Evolutionary conservation across 257 asterid genomes (phyloP), one percentile per base, ranked within the genome.

Genomic region (Nicotiana paniculata): DNA sequence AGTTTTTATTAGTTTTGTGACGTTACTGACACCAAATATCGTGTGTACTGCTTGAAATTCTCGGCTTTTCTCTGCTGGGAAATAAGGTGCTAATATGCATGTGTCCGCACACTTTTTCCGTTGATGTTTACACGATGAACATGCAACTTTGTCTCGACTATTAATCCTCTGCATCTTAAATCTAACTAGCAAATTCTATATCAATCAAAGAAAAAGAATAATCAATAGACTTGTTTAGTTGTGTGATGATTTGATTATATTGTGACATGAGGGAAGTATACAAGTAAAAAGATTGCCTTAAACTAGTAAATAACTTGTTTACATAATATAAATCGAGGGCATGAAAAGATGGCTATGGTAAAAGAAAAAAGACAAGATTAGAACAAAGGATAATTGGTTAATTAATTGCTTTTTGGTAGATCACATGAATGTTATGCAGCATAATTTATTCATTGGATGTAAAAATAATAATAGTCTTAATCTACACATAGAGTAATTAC

Each of bases 71-170:
- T 77, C 89, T 9, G 72, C 90, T 0, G 97, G 97, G 33, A 95
- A 93, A 61, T 85, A 88, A 15, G 96, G 95, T 0, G 97, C 97
- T 69, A 95, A 18, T 13, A 81, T 77, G 74, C 97, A 95, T 65
- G 90, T 92, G 0, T 91, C 91, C 6, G 91, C 86, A 89, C 98
- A 93, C 87, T 91, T 93, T 86, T 95, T 92, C 9, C 97, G 81
- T 62, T 95, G 98, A 86, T 95, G 97, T 91, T 93, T 95, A 97
- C 98, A 95, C 81, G 98, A 89, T 10, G 98, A 95, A 77, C 98
- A 95, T 51, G 98, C 96, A 65, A 93, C 77, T 24, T 86, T 43
- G 3, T 43, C 12, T 9, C 51, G 2, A 43, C 51, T 8, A 43
- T 43, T 43, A 43, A 43, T 9, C 51, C 9, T 43, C 51, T 43